phyloP scores from a whole-genome alignment of 1,284 basidiomycete genomes.

The Meira nashicola region DNA sequence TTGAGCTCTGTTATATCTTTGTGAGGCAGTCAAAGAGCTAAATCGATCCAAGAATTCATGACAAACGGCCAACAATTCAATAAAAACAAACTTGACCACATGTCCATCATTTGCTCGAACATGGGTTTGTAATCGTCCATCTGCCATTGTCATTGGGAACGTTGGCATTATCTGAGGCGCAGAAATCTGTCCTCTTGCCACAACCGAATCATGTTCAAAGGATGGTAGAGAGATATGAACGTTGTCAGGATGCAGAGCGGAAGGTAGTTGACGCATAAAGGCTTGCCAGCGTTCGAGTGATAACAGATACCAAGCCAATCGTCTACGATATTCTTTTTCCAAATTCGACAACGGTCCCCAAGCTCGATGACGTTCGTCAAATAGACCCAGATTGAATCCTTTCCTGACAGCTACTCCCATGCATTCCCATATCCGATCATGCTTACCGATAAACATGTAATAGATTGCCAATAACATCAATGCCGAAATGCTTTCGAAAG shows the following conservation, averaged over 20 bases:
- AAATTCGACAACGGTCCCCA: not conserved
- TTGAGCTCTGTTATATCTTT: not conserved
- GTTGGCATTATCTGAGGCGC: not conserved
- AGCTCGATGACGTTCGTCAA: not conserved
- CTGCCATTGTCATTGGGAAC: not conserved
- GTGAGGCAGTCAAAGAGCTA: not conserved
- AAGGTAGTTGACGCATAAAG: not conserved
- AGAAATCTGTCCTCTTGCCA: not conserved
- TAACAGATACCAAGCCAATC: not conserved
- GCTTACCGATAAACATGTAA: not conserved
- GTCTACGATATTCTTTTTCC: not conserved
- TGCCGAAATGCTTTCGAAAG: not conserved
- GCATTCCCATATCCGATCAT: not conserved
- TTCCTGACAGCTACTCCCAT: not conserved
- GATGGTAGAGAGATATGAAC: not conserved
- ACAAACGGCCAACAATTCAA: not conserved
- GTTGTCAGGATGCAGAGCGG: not conserved
- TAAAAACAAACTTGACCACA: not conserved
- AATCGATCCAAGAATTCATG: not conserved
- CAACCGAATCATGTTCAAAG: not conserved
- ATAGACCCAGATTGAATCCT: not conserved
- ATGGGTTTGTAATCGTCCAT: not conserved
- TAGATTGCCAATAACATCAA: not conserved
- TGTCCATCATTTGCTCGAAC: not conserved
- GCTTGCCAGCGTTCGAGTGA: not conserved